Conservation (phyloP, 495 filamentous ascomycete species). For the Paragyromitra xinjiangensis region DNA sequence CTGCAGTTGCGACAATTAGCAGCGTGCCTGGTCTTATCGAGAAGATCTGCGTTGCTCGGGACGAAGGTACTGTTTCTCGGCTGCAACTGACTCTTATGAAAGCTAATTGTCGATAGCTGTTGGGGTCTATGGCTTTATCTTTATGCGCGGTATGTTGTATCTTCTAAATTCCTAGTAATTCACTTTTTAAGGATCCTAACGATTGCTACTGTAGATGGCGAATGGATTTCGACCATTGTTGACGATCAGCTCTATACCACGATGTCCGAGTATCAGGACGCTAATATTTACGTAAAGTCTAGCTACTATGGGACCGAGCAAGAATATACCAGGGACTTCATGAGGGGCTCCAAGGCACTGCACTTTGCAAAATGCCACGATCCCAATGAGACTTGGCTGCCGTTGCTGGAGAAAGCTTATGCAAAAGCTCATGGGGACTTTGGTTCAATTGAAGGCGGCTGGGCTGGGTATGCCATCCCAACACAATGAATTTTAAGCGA, state of each 20-base stretch:
- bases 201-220: constrained; percentile 69
- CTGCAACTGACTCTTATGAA: not conserved
- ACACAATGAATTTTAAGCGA: not conserved
- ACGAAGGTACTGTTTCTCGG: constrained; percentile 63
- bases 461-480: constrained; percentile 68
- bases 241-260: constrained; percentile 67
- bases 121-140: constrained; percentile 95
- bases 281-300: constrained; percentile 59
- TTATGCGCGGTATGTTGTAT: constrained; percentile 71
- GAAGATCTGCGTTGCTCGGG: constrained; percentile 79
- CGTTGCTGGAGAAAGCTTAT: constrained; percentile 93
- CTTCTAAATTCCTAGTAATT: not conserved
- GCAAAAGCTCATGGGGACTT: constrained; percentile 84
- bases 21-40: constrained; percentile 83
- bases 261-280: constrained; percentile 55
- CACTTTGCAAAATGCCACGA: constrained; percentile 88
- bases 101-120: constrained; percentile 60
- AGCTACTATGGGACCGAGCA: constrained; percentile 34
- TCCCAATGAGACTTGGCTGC: constrained; percentile 92
- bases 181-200: not conserved
- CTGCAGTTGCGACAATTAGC: constrained; percentile 82
- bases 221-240: constrained; percentile 90
- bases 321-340: constrained; percentile 43
- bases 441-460: constrained; percentile 80
- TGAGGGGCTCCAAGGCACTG: constrained; percentile 72